These are phyloP conservation scores for Copromyces sp. DNA, from an alignment of 495 filamentous ascomycete genomes.

Conservation along the genomic window DNA sequence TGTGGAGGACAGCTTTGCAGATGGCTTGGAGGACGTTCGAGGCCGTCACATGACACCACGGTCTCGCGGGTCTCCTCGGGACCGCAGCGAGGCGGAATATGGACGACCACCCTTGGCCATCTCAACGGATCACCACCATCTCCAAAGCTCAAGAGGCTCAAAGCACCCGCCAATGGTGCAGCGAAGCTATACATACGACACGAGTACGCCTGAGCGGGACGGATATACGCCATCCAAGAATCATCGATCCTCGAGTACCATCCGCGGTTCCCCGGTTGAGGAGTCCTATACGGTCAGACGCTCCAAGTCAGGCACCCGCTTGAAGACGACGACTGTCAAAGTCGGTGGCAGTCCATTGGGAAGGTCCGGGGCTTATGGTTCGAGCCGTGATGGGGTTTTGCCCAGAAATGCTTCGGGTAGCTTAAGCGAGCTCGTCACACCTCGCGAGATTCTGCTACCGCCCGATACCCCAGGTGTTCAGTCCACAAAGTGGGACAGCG, in stretches of 20 bases:
- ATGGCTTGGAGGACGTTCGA: conserved; percentile 18
- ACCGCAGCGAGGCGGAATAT: conserved; percentile 26
- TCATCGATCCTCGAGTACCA: conserved; percentile 24
- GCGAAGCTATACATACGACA: conserved; percentile 22
- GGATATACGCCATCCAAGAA: conserved; percentile 31
- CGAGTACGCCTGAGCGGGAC: conserved; percentile 18
- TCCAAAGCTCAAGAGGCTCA: conserved; percentile 13
- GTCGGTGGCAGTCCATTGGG: conserved; percentile 4
- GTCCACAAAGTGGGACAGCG: conserved; percentile 15
- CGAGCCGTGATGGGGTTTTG: not conserved
- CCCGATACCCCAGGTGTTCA: conserved; percentile 30
- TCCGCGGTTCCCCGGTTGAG: conserved; percentile 17
- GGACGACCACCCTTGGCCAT: conserved; percentile 19
- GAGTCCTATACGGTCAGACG: conserved; percentile 16
- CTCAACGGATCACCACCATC: not conserved
- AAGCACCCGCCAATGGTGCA: conserved; percentile 19
- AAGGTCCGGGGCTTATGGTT: not conserved
- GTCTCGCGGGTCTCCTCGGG: conserved; percentile 16
- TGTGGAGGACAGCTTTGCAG: conserved; percentile 30
- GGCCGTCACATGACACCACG: conserved; percentile 28
- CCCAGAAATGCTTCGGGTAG: not conserved
- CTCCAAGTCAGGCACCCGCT: conserved; percentile 20
- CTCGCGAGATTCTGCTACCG: conserved; percentile 38
- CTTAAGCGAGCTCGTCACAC: conserved; percentile 9
- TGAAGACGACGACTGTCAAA: conserved; percentile 24